A percentile compares a stretch with the other conserved stretches of the same genome.
Conservation (phyloP, 2,329 filamentous ascomycete genomes). For the Acrocalymma vagum region DNA sequence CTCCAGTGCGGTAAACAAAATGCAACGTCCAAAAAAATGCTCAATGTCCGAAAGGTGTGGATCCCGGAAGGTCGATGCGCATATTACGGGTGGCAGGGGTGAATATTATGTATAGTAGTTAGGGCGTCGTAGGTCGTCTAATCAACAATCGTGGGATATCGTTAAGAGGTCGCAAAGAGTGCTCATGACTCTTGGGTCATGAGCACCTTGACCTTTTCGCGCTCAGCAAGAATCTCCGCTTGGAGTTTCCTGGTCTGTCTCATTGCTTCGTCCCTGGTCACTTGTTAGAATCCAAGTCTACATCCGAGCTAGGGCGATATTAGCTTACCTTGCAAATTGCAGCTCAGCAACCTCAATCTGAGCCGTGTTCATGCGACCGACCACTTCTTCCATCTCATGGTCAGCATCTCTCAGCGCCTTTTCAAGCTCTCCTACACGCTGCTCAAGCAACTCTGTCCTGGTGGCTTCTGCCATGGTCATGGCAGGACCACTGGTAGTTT, state of each 20-base stretch:
- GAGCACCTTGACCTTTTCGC: constrained; percentile 64
- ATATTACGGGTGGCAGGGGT: constrained; percentile 9
- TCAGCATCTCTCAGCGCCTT: constrained; percentile 79
- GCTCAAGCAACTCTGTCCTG: constrained; percentile 78
- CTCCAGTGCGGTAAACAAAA: constrained; percentile 12
- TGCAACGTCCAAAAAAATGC: constrained; percentile 19
- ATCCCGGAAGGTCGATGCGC: constrained; percentile 12
- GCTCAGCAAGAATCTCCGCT: constrained; percentile 70
- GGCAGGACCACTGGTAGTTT: constrained; percentile 68
- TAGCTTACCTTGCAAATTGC: constrained; percentile 68
- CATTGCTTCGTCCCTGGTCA: constrained; percentile 72
- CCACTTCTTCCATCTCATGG: constrained; percentile 83
- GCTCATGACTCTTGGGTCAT: constrained; percentile 43
- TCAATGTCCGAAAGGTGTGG: constrained; percentile 10
- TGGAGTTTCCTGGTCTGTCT: constrained; percentile 76
- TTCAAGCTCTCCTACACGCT: constrained; percentile 85
- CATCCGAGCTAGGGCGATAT: neutral
- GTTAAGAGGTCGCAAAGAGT: too few relatives aligned
- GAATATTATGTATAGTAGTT: constrained; percentile 19
- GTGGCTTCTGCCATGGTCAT: constrained; percentile 71
- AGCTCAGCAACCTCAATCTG: constrained; percentile 85
- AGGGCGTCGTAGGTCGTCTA: constrained; percentile 23
- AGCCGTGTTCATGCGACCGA: constrained; percentile 80
- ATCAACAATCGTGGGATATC: too few relatives aligned
- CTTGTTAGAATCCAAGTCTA: constrained; percentile 26